Base-by-base conservation (phyloP, 768 basidiomycete genomes). In the Suillus lakei region DNA sequence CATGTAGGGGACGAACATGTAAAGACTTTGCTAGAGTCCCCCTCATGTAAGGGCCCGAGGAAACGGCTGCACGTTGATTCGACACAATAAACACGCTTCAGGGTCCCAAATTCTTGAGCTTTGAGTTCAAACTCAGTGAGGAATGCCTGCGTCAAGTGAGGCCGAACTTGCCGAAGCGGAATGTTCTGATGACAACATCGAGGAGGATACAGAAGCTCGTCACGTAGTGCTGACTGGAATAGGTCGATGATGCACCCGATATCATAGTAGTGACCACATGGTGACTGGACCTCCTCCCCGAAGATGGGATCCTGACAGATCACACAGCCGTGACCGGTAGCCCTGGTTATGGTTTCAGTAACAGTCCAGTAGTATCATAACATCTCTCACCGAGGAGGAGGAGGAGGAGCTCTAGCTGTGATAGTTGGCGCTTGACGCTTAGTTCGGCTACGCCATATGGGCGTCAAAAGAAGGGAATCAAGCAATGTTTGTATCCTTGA, bases 121-220 rank as follows among this genome's bases (percentile, higher is more conserved):
- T 76, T 81, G 48, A 69, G 67, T 30, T 48, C 62, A 63, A 78
- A 75, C 21, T 68, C 63, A 1, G 61, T 32, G 30, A 71, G 5
- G 16, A 76, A 4, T 44, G 53, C 36, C n/a, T n/a, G n/a, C n/a
- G n/a, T n/a, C n/a, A n/a, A n/a, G n/a, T n/a, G n/a, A n/a, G n/a
- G n/a, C n/a, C 62, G 66, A 30, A 79, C 75, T 2, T 64, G 65
- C 12, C 28, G 10, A 34, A 77, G 50, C 34, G 78, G 68, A 26
- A 82, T 77, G 10, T 65, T 64, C 38, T 68, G 68, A 36, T 73
- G 66, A 65, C 81, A 82, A 66, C 81, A 82, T 30, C 77, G 76
- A 34, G 81, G 81, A 3, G 81, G 81, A 68, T 73, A 80, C 32
- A 82, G 76, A 1, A 75, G 69, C 64, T 82, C 82, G 68, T 82